A percentile compares a stretch with the other conserved stretches of the same genome.
These are phyloP conservation scores for Tylopilus sp. DNA, from an alignment of 768 basidiomycete species.

Conservation along the genomic window DNA sequence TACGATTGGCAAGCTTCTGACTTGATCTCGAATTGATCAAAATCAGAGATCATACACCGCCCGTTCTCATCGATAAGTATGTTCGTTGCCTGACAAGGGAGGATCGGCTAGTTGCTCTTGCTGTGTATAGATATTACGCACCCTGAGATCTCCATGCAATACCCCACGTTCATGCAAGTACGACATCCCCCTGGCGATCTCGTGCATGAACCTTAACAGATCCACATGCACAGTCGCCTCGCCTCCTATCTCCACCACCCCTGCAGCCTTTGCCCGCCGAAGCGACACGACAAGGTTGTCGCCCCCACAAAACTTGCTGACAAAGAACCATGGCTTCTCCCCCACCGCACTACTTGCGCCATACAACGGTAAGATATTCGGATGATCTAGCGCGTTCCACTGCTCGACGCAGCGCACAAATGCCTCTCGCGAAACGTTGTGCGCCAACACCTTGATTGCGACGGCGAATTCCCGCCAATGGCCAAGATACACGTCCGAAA, in stretches of 20 bases:
- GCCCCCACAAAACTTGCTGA: conserved; percentile 67
- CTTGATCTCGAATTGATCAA: conserved; percentile 80
- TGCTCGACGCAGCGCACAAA: conserved; percentile 70
- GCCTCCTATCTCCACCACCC: not conserved
- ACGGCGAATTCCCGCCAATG: conserved; percentile 64
- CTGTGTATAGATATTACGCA: conserved; percentile 24
- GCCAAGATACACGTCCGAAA: conserved; percentile 77
- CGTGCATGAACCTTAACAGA: conserved; percentile 59
- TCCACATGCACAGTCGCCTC: conserved; percentile 27
- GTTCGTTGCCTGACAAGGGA: conserved; percentile 55
- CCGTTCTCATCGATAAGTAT: conserved; percentile 68
- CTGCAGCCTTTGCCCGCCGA: conserved; percentile 26
- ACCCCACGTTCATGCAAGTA: conserved; percentile 70
- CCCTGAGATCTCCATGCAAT: conserved; percentile 82
- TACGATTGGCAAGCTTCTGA: conserved; percentile 63
- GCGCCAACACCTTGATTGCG: conserved; percentile 69
- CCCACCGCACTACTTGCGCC: conserved; percentile 73
- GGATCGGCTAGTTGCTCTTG: not conserved
- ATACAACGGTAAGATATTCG: conserved; percentile 67
- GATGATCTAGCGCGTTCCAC: conserved; percentile 68
- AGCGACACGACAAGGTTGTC: conserved; percentile 64
- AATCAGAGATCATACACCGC: conserved; percentile 75
- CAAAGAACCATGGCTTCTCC: conserved; percentile 75
- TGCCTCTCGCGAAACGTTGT: conserved; percentile 54
- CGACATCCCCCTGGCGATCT: conserved; percentile 78